Base-by-base conservation (phyloP, 169 alveolate species). In the Babesia caballi region DNA sequence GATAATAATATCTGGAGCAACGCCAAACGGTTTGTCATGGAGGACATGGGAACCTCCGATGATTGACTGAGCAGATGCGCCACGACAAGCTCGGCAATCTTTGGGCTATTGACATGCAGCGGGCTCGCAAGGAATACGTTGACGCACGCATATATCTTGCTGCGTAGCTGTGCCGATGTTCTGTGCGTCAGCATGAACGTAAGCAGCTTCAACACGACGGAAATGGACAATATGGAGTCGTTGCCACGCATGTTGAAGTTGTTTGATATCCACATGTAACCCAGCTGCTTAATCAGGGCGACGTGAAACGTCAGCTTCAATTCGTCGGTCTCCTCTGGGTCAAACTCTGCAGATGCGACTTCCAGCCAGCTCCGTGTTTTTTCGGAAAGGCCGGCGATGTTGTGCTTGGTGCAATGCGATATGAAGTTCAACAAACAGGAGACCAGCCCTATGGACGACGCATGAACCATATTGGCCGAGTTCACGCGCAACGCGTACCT, bases 61-160 rank as follows among this genome's bases (percentile, higher is more conserved):
- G 72, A 51, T 5, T 47, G 65, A 28, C 67, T 49, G 12, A 71
- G 51, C 27, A 71, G 51, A 40, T 71, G 71, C 4, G 82, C 73
- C 3, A 59, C 73, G 66, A 71, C 46, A 58, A 71, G 63, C 49
- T 71, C 82, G 4, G 73, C 11, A 6, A 49, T 25, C 21, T 25
- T 71, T n/a, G 63, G 54, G 40, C 73, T 57, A 60, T 33, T 33
- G 0, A 28, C 28, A 1, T 33, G 28, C 33, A 25, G 50, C 28
- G 11, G 61, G 25, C 40, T 71, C 36, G 77, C 19, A 2, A 71
- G 51, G 11, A 71, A 50, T 41, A 71, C 25, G 44, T 71, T 71
- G n/a, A 71, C 65, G 44, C 82, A 71, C 1, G 82, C 61, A 32
- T 71, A 71, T 36, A 71, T 35, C 41, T 71, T 71, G 56, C 74